Conservation (phyloP, 139 green algal genomes). For the Yamagishiella unicocca region DNA sequence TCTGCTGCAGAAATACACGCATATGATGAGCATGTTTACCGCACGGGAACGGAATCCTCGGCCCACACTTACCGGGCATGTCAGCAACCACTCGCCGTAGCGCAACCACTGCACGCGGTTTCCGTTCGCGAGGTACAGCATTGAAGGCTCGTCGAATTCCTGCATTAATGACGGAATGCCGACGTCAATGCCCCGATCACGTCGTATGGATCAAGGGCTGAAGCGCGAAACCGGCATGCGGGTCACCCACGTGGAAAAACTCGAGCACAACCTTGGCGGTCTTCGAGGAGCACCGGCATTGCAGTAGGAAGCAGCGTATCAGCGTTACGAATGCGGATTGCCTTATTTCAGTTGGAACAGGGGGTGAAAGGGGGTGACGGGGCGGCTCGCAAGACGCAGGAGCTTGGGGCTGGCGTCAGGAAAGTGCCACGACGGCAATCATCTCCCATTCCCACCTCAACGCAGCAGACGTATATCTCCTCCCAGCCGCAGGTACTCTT, state of each 20-base stretch:
- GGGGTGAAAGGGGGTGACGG: too few relatives aligned
- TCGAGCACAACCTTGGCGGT: slow-evolving; percentile 26
- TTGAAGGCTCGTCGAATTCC: slow-evolving; percentile 3
- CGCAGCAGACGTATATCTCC: slow-evolving; percentile 60
- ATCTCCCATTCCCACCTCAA: slow-evolving; percentile 41
- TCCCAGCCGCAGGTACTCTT: slow-evolving; percentile 54
- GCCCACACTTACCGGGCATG: slow-evolving; percentile 65
- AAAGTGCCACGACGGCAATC: too few relatives aligned
- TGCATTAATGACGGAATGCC: too few relatives aligned
- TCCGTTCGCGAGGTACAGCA: neutral
- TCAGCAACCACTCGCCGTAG: slow-evolving; percentile 71
- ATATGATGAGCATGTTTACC: too few relatives aligned
- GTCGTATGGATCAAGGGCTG: neutral
- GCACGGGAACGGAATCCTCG: too few relatives aligned
- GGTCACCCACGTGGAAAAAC: slow-evolving; percentile 24
- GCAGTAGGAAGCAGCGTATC: neutral
- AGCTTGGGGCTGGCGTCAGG: too few relatives aligned
- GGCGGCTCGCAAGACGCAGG: too few relatives aligned
- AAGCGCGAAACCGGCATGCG: neutral
- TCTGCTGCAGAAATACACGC: too few relatives aligned
- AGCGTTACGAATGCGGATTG: too few relatives aligned
- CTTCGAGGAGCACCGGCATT: too few relatives aligned
- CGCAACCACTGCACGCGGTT: slow-evolving; percentile 54
- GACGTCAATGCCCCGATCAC: too few relatives aligned
- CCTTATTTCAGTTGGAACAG: too few relatives aligned